Evolutionary conservation across 2,329 filamentous ascomycete genomes (phyloP), one percentile per base, ranked within the genome.

Genomic region (Sarocladium oryzae): DNA sequence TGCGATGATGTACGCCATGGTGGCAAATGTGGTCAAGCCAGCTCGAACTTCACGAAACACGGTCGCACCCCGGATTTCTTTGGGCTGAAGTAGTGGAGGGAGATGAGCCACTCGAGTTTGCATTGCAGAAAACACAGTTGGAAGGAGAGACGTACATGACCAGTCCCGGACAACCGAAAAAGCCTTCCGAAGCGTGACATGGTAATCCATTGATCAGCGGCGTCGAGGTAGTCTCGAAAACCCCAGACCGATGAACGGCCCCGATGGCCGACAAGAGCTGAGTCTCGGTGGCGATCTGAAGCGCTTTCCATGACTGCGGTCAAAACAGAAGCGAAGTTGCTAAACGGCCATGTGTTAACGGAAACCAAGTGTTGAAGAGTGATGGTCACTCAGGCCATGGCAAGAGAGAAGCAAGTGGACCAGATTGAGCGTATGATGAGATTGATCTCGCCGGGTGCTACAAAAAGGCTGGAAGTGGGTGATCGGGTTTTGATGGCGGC

Each of bases 1-100:
- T 8, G 85, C 85, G 62, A 93, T 90, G 59, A 93, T 92, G 67
- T 91, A 92, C 13, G 87, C 85, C 88, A 90, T 89, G 2, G 85
- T 86, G 51, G 85, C 84, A 63, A 88, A 88, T 2, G 88, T 93
- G 2, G 89, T 89, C 51, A 92, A 65, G 1, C 88, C 89, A 26
- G 88, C 89, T 24, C 88, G 83, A 52, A 93, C 70, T 66, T 93
- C 89, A 20, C 82, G 86, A 56, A 88, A 82, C 66, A 92, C 90
- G 54, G 77, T 83, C 32, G 86, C 78, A 33, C 81, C 81, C 53
- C 78, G 77, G 46, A 89, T 81, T 61, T 86, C 82, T 46, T 82
- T 76, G 28, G 79, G 79, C 85, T 89, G 52, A 55, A n/a, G n/a
- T n/a, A n/a, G n/a, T n/a, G n/a, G n/a, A n/a, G n/a, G n/a, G n/a